Conservation (phyloP, 1,139 yeast species). For the Groenewaldozyma sp. region DNA sequence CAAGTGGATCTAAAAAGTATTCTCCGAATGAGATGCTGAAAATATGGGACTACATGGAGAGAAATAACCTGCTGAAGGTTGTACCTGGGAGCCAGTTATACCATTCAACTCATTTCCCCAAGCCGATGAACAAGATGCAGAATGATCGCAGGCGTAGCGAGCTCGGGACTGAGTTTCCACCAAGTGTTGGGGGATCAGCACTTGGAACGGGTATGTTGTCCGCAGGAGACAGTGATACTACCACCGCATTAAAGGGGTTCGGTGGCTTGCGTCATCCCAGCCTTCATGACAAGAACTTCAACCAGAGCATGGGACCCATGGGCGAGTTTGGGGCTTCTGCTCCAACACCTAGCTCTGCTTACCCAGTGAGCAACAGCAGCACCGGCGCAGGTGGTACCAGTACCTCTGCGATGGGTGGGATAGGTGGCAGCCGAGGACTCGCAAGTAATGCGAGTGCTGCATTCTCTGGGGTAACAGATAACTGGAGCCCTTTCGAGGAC, state of each 20-base stretch:
- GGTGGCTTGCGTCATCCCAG: background rate
- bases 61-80: constrained; percentile 21
- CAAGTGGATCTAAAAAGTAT: constrained; percentile 30
- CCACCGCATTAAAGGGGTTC: constrained; percentile 3
- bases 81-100: constrained; percentile 5
- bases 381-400: no score
- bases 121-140: background rate
- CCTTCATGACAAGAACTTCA: background rate
- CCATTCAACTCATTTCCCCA: constrained; percentile 3
- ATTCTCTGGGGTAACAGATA: background rate
- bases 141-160: background rate
- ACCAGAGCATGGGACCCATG: constrained; percentile 1
- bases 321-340: background rate
- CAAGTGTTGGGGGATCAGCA: background rate
- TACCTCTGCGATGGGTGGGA: no score
- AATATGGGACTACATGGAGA: constrained; percentile 43
- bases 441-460: background rate
- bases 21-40: constrained; percentile 45
- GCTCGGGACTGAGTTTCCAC: background rate
- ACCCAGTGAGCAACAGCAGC: no score
- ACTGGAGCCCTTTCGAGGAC: constrained; percentile 7
- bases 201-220: background rate
- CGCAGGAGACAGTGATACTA: background rate
- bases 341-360: no score
- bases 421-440: no score